Base-by-base conservation (phyloP, 2,329 filamentous ascomycete genomes). In the Waltergamsia citrina region DNA sequence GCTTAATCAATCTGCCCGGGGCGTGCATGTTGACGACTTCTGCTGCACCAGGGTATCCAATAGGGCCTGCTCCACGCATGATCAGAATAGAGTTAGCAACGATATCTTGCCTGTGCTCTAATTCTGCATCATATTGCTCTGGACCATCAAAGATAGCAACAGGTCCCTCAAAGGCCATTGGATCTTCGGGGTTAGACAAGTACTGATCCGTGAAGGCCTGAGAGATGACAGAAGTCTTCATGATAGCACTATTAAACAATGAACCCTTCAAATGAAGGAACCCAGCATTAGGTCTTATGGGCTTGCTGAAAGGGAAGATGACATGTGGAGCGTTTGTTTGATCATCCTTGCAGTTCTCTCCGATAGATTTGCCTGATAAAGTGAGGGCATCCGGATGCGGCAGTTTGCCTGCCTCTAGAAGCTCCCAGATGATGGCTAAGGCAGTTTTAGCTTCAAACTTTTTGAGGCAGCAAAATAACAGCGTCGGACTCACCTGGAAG, bases 11-110 rank as follows among this genome's bases (percentile, higher is more conserved):
- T 33, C 56, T 51, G 18, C 52, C 55, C 2, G 65, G 65, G 18
- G 65, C 59, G 33, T 64, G 63, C 63, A 69, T 69, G 46, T 70
- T 69, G 37, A 70, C 65, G 15, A 69, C 65, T 40, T 70, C 65
- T 4, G 65, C 65, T 1, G 65, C 63, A 10, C 65, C 66, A 1
- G 66, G 65, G 40, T 67, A 69, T 1, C 66, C 66, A 6, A 67
- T 47, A 3, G 66, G 65, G 3, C 66, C 66, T 23, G 60, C 56
- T 23, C 65, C 63, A 19, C 31, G 35, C 30, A 37, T 37, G 17
- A 37, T 27, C 18, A 34, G 30, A 20, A 38, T 33, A n/a, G n/a
- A n/a, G 12, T 54, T 21, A 16, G 18, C 49, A 18, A 68, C 65
- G 5, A 70, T 51, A 3, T 59, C 57, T 22, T 39, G 36, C 33